A percentile compares a stretch with the other conserved stretches of the same genome.
Conservation (phyloP, 192 early-diverging fungal genomes). For the Linnemannia elongata region DNA sequence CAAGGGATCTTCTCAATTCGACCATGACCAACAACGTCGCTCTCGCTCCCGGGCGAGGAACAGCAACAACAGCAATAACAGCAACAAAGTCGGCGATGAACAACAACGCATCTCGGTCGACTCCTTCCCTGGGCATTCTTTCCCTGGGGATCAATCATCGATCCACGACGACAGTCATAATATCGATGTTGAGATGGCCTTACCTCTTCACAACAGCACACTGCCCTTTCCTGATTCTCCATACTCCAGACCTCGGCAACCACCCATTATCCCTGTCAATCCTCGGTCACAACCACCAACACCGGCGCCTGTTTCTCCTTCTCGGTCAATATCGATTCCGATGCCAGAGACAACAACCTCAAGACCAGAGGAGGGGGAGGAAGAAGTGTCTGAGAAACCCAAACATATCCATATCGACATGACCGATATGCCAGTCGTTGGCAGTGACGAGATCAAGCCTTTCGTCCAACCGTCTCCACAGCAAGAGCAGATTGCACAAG, state of each 20-base stretch:
- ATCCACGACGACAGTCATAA: not conserved
- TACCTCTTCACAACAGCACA: not conserved
- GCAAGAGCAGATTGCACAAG: not conserved
- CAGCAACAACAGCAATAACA: not conserved
- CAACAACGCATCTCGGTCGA: not conserved
- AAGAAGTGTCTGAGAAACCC: not conserved
- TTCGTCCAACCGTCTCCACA: not conserved
- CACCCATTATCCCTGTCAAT: no score
- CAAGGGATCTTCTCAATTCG: not conserved
- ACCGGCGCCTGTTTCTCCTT: not conserved
- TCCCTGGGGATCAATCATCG: not conserved
- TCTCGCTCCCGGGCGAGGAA: no score
- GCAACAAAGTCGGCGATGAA: not conserved
- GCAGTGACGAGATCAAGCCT: constrained; percentile 29
- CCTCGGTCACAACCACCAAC: not conserved
- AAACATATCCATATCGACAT: constrained; percentile 36
- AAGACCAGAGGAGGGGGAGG: no score
- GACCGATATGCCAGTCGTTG: constrained; percentile 21
- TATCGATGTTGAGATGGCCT: not conserved
- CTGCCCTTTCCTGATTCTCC: no score
- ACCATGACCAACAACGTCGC: not conserved
- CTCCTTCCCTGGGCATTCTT: not conserved
- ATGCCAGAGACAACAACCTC: not conserved
- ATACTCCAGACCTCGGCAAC: not conserved
- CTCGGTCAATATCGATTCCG: not conserved